Evolutionary conservation across 2,329 filamentous ascomycete species (phyloP), one percentile per base, ranked within the genome.

Genomic region (Lizonia empirigonia): DNA sequence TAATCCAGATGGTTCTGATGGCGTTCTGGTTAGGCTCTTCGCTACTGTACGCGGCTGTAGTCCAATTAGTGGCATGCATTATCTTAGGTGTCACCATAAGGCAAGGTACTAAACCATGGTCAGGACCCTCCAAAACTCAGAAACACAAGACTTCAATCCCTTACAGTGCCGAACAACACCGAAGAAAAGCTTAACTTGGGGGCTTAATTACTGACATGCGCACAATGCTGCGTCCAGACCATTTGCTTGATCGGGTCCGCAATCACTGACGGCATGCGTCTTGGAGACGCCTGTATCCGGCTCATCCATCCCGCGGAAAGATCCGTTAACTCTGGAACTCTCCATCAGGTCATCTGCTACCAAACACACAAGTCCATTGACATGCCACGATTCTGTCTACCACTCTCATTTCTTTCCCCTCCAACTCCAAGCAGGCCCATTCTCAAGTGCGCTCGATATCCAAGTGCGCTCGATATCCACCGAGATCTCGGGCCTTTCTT

Each of bases 1-100:
- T 44, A 47, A 47, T 47, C 13, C 33, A 37, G 38, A 30, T 52
- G 42, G 49, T 20, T 33, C 37, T 33, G 22, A 34, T 22, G 42
- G 37, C 38, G 16, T 22, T 47, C 16, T 13, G n/a, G n/a, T 26
- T 10, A 29, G 40, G 22, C 23, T 20, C 26, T 39, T 42, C 49
- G 36, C 42, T 42, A 42, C 34, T 35, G 12, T 47, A 34, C 22
- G 47, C 30, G 40, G 39, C 23, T 39, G 22, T 34, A 19, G 4
- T 1, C 39, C 40, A 50, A 44, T 44, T 35, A 38, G 22, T 10
- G 44, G 29, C 35, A 23, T 30, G 40, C 40, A 30, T 44, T 12
- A 32, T 26, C 22, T 30, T 18, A 23, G 39, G 22, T 50, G 24
- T 27, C 23, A 44, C 23, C n/a, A 20, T 15, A 19, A 27, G 20